Evolutionary conservation across 2,329 filamentous ascomycete species (phyloP), one percentile per base, ranked within the genome.

Genomic region (Camillea tinctor): DNA sequence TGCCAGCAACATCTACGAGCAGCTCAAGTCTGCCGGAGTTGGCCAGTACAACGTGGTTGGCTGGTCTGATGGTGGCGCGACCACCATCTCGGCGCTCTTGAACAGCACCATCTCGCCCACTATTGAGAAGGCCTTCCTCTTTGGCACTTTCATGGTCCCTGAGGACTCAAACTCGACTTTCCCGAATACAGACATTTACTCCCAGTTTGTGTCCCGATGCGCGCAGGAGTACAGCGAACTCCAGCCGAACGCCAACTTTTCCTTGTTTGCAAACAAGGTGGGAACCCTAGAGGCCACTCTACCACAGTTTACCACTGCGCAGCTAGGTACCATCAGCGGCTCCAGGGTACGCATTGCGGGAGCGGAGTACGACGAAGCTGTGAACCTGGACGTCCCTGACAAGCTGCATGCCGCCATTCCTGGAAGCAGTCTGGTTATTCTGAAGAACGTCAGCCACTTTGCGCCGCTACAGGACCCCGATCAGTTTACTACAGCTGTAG

Each of bases 61-160:
- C 23, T 79, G 76, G 77, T 77, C 74, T 8, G 77, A 79, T 56
- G 76, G 76, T 49, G 76, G 72, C 40, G 73, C 73, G 20, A 75
- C 75, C 5, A 75, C 76, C 1, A 71, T 78, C 4, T 66, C 74
- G 2, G 72, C 70, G 6, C 72, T 79, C 22, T 66, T 76, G 48
- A 69, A 77, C 68, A 55, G 69, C 0, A 66, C 60, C 13, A 71
- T 71, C 49, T 64, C 70, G 1, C 60, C 67, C 1, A 65, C 69
- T 21, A 77, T 79, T 58, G 66, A 73, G 49, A 76, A 75, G 62
- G 76, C 77, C 3, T 78, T 79, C 54, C 54, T 78, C 53, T 79
- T 78, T 50, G 76, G 74, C 23, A 71, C 68, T 30, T 69, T 69
- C 30, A 69, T 74, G 52, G 69, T 64, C 4, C 69, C 69, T 4